Conservation (phyloP, 441 rosid genomes). For the Rhodomyrtus psidioides region DNA sequence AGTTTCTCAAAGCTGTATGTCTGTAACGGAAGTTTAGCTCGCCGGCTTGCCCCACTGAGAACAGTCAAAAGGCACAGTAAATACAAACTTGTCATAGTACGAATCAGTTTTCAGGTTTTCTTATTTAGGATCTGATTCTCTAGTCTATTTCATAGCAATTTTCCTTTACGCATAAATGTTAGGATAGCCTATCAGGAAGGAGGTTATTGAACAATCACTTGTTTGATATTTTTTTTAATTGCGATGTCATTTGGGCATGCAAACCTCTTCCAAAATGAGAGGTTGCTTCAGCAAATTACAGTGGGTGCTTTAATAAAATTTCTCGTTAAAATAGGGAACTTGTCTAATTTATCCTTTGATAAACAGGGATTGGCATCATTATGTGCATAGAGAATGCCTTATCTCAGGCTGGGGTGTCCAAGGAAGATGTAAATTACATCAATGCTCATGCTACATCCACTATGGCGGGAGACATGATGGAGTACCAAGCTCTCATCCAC, state of each 20-base stretch:
- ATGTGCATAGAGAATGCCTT: slow-evolving; percentile 89
- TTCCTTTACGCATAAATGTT: not conserved
- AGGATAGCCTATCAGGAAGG: not conserved
- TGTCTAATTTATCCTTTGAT: not conserved
- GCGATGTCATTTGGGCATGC: not conserved
- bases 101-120: not conserved
- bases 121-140: not conserved
- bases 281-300: not conserved
- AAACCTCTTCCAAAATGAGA: not conserved
- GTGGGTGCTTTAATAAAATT: not conserved
- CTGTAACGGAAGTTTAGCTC: not conserved
- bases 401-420: slow-evolving; percentile 62
- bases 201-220: not conserved
- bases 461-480: slow-evolving; percentile 84
- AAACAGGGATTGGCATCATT: slow-evolving; percentile 65
- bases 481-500: slow-evolving; percentile 64
- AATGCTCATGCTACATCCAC: slow-evolving; percentile 99
- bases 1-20: not conserved
- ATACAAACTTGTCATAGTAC: not conserved
- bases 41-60: not conserved
- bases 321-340: not conserved
- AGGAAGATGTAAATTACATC: slow-evolving; percentile 75
- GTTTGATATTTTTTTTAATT: not conserved
- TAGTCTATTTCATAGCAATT: not conserved
- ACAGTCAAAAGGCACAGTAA: not conserved